Evolutionary conservation across 2,329 filamentous ascomycete genomes (phyloP), one percentile per base, ranked within the genome.

Genomic region (Pseudogymnoascus sp.): DNA sequence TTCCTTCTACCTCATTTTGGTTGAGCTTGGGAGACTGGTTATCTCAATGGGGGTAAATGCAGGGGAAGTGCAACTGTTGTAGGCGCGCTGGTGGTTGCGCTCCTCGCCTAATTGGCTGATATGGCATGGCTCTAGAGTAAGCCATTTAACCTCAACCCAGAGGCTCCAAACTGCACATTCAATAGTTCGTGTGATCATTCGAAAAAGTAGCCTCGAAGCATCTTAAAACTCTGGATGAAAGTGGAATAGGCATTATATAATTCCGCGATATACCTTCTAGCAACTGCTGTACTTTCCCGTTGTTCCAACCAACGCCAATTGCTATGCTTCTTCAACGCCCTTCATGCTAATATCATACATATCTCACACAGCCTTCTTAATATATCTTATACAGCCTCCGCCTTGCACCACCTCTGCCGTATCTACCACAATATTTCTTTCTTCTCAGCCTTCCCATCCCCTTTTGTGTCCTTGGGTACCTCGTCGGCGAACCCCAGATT

Each of bases 401-500:
- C 16, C 40, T 35, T 10, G 28, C 40, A 40, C 26, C 8, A 50
- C n/a, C 14, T 3, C 40, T 3, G 24, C 66, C 53, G 50, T 63
- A 63, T 61, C 71, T 70, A 75, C 77, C 77, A 74, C 61, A 64
- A 64, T 65, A 74, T 66, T 66, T 75, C 75, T 64, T 74, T 74
- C 59, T 76, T 73, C 56, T 71, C 50, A 68, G 60, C 69, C 67
- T 63, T 73, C 69, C 62, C 43, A 41, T 72, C 73, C 64, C 33
- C 66, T 61, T 3, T 70, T 63, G 65, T 33, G 64, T 64, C 59
- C 67, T 40, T 41, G 62, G 62, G 59, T 72, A 75, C 68, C n/a
- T 72, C 67, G 1, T 75, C 72, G 12, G 75, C 72, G 70, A 96
- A 95, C 0, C 95, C 95, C 41, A 99, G 79, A 72, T 99, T 99